These are phyloP conservation scores for Lactifluus hygrophoroides DNA, from an alignment of 768 basidiomycete species.

Conservation along the genomic window DNA sequence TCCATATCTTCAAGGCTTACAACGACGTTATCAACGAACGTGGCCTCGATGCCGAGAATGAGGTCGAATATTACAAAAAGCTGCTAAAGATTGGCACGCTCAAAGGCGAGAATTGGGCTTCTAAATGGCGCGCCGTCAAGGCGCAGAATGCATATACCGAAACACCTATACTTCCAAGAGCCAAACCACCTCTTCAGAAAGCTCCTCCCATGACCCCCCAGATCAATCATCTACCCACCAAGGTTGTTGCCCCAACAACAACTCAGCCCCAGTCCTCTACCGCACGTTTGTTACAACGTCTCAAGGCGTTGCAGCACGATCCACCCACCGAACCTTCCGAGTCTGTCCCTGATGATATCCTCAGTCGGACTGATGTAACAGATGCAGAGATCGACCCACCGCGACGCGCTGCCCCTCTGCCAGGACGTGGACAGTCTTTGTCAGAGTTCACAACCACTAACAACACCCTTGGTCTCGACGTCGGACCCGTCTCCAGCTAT, in stretches of 20 bases:
- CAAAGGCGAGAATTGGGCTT: constrained; percentile 71
- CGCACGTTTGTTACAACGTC: constrained; percentile 16
- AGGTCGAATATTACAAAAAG: constrained; percentile 75
- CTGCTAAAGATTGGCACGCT: constrained; percentile 75
- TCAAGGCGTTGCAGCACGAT: constrained; percentile 13
- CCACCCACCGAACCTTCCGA: not conserved
- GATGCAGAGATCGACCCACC: constrained; percentile 8
- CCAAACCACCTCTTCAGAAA: constrained; percentile 7
- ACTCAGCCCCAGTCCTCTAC: constrained; percentile 8
- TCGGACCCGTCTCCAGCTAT: constrained; percentile 13
- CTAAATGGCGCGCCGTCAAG: constrained; percentile 73
- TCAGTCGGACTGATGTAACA: constrained; percentile 6
- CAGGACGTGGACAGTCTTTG: not conserved
- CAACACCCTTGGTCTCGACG: constrained; percentile 28
- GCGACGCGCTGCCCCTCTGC: not conserved
- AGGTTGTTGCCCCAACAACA: not conserved
- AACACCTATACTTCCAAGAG: constrained; percentile 3
- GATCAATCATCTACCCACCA: not conserved
- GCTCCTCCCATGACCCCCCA: not conserved
- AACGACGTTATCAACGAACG: constrained; percentile 67
- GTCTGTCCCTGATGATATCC: constrained; percentile 5
- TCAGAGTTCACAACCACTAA: constrained; percentile 18
- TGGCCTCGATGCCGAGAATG: constrained; percentile 65
- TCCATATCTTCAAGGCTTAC: constrained; percentile 79
- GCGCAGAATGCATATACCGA: constrained; percentile 37